Evolutionary conservation across 352 stramenopile species (phyloP).

Genomic region (Paralagenidium karlingii): DNA sequence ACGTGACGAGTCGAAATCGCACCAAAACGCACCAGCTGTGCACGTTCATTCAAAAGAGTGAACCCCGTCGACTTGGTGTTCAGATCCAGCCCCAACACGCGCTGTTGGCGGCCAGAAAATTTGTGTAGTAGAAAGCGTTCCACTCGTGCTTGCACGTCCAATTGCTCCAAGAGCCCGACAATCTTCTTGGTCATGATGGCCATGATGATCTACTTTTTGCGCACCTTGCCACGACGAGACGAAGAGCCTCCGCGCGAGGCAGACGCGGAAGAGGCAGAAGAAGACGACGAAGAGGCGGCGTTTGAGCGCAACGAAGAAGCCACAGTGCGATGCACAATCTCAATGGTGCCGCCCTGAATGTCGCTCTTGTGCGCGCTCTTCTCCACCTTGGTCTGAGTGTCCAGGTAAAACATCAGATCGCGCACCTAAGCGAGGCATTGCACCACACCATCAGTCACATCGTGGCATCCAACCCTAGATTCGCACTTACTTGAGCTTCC

Average conservation of each 20-base stretch:
- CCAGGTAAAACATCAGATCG: conserved; percentile 85
- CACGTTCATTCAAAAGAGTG: conserved; percentile 34
- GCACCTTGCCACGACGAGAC: too few relatives aligned
- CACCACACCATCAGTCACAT: background rate
- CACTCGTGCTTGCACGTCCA: too few relatives aligned
- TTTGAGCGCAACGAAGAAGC: too few relatives aligned
- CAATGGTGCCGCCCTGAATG: conserved; percentile 33
- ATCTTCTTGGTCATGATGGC: too few relatives aligned
- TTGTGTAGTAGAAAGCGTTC: too few relatives aligned
- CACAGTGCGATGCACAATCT: background rate
- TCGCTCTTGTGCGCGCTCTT: conserved; percentile 66
- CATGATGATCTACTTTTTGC: too few relatives aligned
- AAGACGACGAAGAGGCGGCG: too few relatives aligned
- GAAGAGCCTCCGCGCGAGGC: too few relatives aligned
- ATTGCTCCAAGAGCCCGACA: too few relatives aligned
- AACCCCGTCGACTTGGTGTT: conserved; percentile 80
- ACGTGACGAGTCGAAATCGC: conserved; percentile 49
- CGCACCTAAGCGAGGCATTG: conserved; percentile 16
- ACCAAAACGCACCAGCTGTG: conserved; percentile 33
- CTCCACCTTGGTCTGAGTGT: conserved; percentile 80
- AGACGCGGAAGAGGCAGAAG: too few relatives aligned
- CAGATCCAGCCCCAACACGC: conserved; percentile 66
- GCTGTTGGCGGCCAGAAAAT: too few relatives aligned
- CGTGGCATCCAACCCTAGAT: background rate
- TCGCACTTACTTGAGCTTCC: conserved; percentile 46